Evolutionary conservation across 441 rosid genomes (phyloP), one percentile per base, ranked within the genome.

Genomic region (Dalechampia spathulata): DNA sequence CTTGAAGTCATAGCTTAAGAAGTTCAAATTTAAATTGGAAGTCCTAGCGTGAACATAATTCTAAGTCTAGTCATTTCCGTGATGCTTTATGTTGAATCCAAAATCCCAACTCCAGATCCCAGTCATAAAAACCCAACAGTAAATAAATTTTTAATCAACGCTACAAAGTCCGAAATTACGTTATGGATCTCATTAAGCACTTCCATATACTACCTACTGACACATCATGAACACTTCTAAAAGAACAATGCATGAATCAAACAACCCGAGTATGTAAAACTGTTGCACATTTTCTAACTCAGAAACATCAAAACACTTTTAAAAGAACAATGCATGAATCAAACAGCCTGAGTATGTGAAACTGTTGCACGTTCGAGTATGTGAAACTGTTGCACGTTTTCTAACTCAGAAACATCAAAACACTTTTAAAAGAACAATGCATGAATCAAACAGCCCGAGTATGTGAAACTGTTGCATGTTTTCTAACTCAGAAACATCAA

Each of bases 361-460:
- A n/a, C n/a, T n/a, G n/a, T n/a, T n/a, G n/a, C n/a, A n/a, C n/a
- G n/a, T n/a, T n/a, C n/a, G n/a, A n/a, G n/a, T n/a, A n/a, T n/a
- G 30, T 16, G 23, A 32, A 28, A n/a, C 9, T 20, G 17, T 21
- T 47, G 16, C 48, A 53, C 17, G 21, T 10, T 55, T 17, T 38
- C 22, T 55, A 42, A 42, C 62, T 42, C 37, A 26, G 43, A 63
- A 25, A 64, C 52, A n/a, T 8, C 20, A n/a, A n/a, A 48, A 45
- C 19, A 23, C 42, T 25, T 58, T 22, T 44, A 25, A 42, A 55
- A 43, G 8, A 55, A 22, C 22, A 53, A 7, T n/a, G 25, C 17
- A 32, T 41, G 44, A 23, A 53, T 26, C 37, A 22, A 25, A 27
- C 42, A 50, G 7, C 0, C 15, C n/a, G n/a, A n/a, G n/a, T n/a